Percentiles rank a stretch among this genome's conserved stretches.
Conservation (phyloP, 2,329 filamentous ascomycete genomes). For the Penicillium corylophilum region DNA sequence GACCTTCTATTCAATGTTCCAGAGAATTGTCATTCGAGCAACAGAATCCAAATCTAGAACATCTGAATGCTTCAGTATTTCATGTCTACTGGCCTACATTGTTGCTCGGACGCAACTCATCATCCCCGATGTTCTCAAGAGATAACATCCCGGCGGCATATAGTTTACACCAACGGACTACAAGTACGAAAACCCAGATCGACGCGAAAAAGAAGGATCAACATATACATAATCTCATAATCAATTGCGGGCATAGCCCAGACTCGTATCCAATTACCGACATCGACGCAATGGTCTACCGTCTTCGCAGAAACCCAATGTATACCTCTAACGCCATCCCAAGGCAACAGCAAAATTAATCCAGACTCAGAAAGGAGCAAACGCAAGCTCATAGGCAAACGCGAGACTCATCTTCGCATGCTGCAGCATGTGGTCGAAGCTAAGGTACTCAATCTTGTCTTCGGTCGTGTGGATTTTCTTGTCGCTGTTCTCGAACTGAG, state of each 20-base stretch:
- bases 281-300: background rate
- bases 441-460: slow-evolving; percentile 69
- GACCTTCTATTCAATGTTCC: too few species aligned
- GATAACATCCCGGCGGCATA: too few species aligned
- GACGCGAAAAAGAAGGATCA: too few species aligned
- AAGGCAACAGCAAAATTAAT: slow-evolving; percentile 1
- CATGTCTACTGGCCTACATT: too few species aligned
- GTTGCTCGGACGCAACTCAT: too few species aligned
- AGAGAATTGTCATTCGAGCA: too few species aligned
- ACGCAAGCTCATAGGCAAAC: slow-evolving; percentile 79
- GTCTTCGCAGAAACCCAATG: slow-evolving; percentile 7
- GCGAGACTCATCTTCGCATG: slow-evolving; percentile 82
- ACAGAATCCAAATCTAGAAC: too few species aligned
- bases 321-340: slow-evolving; percentile 24
- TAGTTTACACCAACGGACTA: too few species aligned
- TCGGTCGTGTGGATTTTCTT: slow-evolving; percentile 72
- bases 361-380: slow-evolving; percentile 66
- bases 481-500: slow-evolving; percentile 60
- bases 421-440: slow-evolving; percentile 89
- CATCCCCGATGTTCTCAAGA: too few species aligned
- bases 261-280: background rate
- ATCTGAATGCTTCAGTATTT: too few species aligned
- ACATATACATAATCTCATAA: background rate
- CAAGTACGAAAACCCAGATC: too few species aligned
- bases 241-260: background rate